Evolutionary conservation across 805 yeast genomes (phyloP).

Genomic region (Lipomyces chichibuensis): DNA sequence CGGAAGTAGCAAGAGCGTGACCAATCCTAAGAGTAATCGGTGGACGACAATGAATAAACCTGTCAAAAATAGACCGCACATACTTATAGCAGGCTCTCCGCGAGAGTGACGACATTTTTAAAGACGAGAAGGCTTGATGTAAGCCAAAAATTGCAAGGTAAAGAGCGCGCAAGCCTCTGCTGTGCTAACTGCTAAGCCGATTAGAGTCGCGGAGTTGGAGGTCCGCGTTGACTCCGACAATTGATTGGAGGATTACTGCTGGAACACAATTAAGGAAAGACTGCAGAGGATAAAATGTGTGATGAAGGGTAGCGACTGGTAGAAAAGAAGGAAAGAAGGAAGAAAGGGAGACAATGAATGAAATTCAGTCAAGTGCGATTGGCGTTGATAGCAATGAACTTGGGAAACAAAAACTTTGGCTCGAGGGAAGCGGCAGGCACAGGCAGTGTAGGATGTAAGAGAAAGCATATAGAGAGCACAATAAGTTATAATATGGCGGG

Average conservation of each 20-base stretch:
- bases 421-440: neutral
- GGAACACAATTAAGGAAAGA: neutral
- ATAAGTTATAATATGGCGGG: neutral
- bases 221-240: neutral
- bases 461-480: neutral
- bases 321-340: neutral
- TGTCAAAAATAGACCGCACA: slow-evolving; percentile 3
- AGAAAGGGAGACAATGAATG: neutral
- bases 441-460: neutral
- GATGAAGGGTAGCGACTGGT: neutral
- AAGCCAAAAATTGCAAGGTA: neutral
- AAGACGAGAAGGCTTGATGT: neutral
- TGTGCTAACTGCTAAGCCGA: neutral
- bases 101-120: slow-evolving; percentile 31
- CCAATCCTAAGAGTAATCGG: neutral
- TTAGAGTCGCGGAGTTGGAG: neutral
- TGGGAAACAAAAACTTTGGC: neutral
- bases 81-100: slow-evolving; percentile 38
- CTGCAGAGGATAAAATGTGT: neutral
- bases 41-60: neutral
- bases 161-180: neutral
- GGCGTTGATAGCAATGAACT: neutral
- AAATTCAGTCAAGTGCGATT: neutral
- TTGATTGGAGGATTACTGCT: neutral
- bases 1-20: neutral